A percentile compares a stretch with the other conserved stretches of the same genome.
These are phyloP conservation scores for Dactylellina cionopaga DNA, from an alignment of 2,329 filamentous ascomycete genomes.

Conservation along the genomic window DNA sequence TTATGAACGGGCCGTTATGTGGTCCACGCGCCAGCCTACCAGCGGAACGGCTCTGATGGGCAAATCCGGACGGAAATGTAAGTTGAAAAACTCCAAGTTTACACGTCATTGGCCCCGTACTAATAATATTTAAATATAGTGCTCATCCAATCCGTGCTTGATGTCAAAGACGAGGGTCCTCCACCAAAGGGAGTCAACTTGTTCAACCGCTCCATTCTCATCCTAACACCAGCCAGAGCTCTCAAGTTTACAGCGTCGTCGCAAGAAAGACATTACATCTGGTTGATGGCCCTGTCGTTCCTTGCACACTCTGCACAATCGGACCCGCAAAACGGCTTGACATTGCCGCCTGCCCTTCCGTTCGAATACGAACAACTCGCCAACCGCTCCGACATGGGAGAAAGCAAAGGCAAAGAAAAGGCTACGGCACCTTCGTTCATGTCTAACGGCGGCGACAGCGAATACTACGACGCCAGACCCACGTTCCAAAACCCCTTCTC, in stretches of 20 bases:
- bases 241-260: slow-evolving; percentile 91
- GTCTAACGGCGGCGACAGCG: slow-evolving; percentile 44
- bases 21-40: slow-evolving; percentile 96
- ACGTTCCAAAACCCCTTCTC: slow-evolving; percentile 52
- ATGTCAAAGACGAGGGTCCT: slow-evolving; percentile 93
- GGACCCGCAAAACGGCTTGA: slow-evolving; percentile 76
- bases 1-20: slow-evolving; percentile 94
- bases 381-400: slow-evolving; percentile 58
- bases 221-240: slow-evolving; percentile 89
- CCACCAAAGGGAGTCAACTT: slow-evolving; percentile 73
- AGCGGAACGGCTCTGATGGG: slow-evolving; percentile 88
- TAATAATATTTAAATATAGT: slow-evolving; percentile 67
- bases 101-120: background rate
- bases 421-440: slow-evolving; percentile 51
- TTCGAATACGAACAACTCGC: slow-evolving; percentile 58
- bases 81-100: slow-evolving; percentile 62
- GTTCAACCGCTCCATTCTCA: slow-evolving; percentile 94
- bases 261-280: slow-evolving; percentile 88
- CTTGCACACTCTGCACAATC: slow-evolving; percentile 87
- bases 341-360: slow-evolving; percentile 67
- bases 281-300: slow-evolving; percentile 94
- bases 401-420: slow-evolving; percentile 60
- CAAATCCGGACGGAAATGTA: slow-evolving; percentile 92
- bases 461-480: slow-evolving; percentile 40
- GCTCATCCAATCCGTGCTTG: slow-evolving; percentile 91